Conservation (phyloP, 2,329 filamentous ascomycete species). For the Volutella citrinella region DNA sequence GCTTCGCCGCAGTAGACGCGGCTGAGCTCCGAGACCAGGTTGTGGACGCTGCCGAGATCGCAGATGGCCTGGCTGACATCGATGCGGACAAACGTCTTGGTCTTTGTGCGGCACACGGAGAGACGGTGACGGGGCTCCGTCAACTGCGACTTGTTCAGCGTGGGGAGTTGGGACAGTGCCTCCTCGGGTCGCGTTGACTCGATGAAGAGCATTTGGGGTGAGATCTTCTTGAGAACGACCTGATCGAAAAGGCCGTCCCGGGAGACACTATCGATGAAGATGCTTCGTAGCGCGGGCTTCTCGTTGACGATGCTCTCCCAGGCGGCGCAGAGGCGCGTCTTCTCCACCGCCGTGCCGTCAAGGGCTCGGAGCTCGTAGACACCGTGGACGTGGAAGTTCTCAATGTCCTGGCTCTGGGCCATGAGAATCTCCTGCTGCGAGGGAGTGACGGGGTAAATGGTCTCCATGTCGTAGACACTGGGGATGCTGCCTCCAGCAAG, state of each 20-base stretch:
- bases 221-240: constrained; percentile 44
- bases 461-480: constrained; percentile 45
- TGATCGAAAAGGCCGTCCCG: constrained; percentile 48
- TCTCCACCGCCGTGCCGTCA: constrained; percentile 37
- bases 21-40: constrained; percentile 46
- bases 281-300: constrained; percentile 45
- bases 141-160: constrained; percentile 30
- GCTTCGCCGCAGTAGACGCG: constrained; percentile 39
- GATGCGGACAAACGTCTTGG: constrained; percentile 45
- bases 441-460: constrained; percentile 45
- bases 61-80: constrained; percentile 51
- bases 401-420: constrained; percentile 39
- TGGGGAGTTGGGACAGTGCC: constrained; percentile 39
- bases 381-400: constrained; percentile 42
- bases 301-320: constrained; percentile 48
- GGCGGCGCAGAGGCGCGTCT: constrained; percentile 43
- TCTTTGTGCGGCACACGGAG: constrained; percentile 44
- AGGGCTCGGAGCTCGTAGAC: constrained; percentile 46
- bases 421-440: constrained; percentile 49
- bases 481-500: constrained; percentile 38
- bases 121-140: constrained; percentile 47
- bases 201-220: constrained; percentile 52
- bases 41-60: constrained; percentile 44
- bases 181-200: constrained; percentile 39
- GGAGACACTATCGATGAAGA: constrained; percentile 50